Evolutionary conservation across 306 rosid species (phyloP), one percentile per base, ranked within the genome.

Genomic region (Boehmeria nivea): DNA sequence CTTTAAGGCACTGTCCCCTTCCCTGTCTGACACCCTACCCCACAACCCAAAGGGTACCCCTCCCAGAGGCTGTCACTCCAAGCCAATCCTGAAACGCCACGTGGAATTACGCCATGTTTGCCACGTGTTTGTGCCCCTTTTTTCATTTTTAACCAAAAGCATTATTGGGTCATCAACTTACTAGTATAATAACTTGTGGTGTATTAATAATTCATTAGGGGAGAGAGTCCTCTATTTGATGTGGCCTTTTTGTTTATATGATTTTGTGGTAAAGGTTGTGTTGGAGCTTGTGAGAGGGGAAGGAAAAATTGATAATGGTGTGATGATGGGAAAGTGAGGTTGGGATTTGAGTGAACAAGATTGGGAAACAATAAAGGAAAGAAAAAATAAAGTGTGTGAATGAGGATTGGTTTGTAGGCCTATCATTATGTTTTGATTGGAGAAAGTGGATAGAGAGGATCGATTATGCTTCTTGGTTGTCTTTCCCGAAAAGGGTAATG

Each of bases 1-100:
- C 64, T 68, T 78, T 45, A 66, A 72, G 43, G 27, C 65, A 0
- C 51, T 81, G 82, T 79, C 82, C 12, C 86, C 81, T 64, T 70
- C 68, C 68, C 26, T 69, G 71, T 55, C 37, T 54, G 28, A 61
- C 4, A 33, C 59, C 54, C 67, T 40, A 39, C 38, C 58, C 46
- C 53, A 16, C 57, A 39, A 12, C 21, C 19, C 56, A 19, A 23
- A 9, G 15, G 27, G 19, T 45, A 47, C 60, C 22, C 21, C 8
- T 2, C 51, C 34, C 6, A 45, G 3, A 26, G 38, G 52, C 40
- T 43, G 37, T 37, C 47, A 20, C 59, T 2, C 28, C 23, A 6
- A 2, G 6, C 40, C 59, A 21, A 12, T 59, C 13, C 2, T 2
- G 4, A 12, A 0, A 2, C 0, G 0, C 20, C 65, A 66, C 60